A percentile compares a stretch with the other conserved stretches of the same genome.
Evolutionary conservation across 2,329 filamentous ascomycete genomes (phyloP).

Genomic region (Teratosphaeria destructans): DNA sequence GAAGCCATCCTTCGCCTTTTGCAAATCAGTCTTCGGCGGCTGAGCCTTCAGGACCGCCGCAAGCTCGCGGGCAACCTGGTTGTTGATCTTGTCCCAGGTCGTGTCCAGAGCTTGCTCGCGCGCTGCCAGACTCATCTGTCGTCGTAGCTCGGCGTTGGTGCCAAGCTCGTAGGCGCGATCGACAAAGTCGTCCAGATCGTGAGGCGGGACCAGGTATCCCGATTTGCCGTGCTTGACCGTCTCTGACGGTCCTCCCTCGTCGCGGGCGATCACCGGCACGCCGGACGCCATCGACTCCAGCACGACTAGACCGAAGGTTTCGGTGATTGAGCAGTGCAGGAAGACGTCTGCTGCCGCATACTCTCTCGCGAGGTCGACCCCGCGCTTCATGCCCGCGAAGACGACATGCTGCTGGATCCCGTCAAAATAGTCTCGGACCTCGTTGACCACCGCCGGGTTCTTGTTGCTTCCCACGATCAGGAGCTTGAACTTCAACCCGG

Average conservation of each 20-base stretch:
- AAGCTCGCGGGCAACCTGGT: slow-evolving; percentile 57
- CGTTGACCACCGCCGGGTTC: slow-evolving; percentile 51
- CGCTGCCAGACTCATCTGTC: slow-evolving; percentile 38
- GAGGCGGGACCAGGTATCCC: slow-evolving; percentile 50
- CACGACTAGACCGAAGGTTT: slow-evolving; percentile 62
- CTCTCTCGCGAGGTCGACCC: slow-evolving; percentile 50
- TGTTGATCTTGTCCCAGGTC: slow-evolving; percentile 64
- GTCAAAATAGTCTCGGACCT: slow-evolving; percentile 51
- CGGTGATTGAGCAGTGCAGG: slow-evolving; percentile 59
- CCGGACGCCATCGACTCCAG: slow-evolving; percentile 62
- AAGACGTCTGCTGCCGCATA: slow-evolving; percentile 62
- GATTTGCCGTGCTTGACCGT: slow-evolving; percentile 51
- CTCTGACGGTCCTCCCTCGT: slow-evolving; percentile 60
- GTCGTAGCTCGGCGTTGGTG: slow-evolving; percentile 34
- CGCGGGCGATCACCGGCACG: slow-evolving; percentile 57
- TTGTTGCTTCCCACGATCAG: slow-evolving; percentile 59
- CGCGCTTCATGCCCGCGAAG: slow-evolving; percentile 57
- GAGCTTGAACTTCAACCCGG: slow-evolving; percentile 51
- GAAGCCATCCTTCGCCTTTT: slow-evolving; percentile 13
- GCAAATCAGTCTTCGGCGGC: slow-evolving; percentile 6
- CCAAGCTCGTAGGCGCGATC: slow-evolving; percentile 42
- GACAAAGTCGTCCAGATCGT: slow-evolving; percentile 51
- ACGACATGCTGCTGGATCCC: slow-evolving; percentile 45
- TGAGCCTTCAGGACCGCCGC: slow-evolving; percentile 31
- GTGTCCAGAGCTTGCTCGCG: slow-evolving; percentile 50